Evolutionary conservation across 345 rosid species (phyloP).

Genomic region (Rhodamnia rubescens): DNA sequence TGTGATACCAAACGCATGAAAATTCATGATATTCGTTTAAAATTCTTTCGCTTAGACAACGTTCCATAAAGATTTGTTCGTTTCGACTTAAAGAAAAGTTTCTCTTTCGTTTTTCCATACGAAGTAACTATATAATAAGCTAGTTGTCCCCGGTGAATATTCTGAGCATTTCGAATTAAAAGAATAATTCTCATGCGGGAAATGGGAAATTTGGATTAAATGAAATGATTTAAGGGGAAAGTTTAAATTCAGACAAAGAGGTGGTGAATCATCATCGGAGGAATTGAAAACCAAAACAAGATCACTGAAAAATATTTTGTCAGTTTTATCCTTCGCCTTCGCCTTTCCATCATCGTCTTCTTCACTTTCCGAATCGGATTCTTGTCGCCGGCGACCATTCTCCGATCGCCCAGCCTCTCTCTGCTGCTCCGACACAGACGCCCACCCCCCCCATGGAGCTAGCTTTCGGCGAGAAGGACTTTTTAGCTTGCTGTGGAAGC

Average conservation of each 20-base stretch:
- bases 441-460: not conserved
- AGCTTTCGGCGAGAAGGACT: constrained; percentile 47
- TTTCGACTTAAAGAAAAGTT: too few species aligned
- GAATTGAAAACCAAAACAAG: not conserved
- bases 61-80: too few species aligned
- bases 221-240: too few species aligned
- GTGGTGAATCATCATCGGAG: not conserved
- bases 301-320: not conserved
- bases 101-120: too few species aligned
- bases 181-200: too few species aligned
- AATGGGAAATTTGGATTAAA: too few species aligned
- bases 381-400: not conserved
- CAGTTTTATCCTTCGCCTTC: not conserved
- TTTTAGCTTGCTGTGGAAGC: constrained; percentile 78
- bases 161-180: too few species aligned
- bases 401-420: not conserved
- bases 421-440: not conserved
- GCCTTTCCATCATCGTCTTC: not conserved
- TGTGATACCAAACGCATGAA: too few species aligned
- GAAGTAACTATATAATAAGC: too few species aligned
- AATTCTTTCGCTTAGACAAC: too few species aligned
- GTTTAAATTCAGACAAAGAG: not conserved
- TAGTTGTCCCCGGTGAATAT: too few species aligned
- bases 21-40: too few species aligned
- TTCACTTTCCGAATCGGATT: not conserved